Evolutionary conservation across 2,329 filamentous ascomycete species (phyloP), one percentile per base, ranked within the genome.

Genomic region (Xylaria sp.): DNA sequence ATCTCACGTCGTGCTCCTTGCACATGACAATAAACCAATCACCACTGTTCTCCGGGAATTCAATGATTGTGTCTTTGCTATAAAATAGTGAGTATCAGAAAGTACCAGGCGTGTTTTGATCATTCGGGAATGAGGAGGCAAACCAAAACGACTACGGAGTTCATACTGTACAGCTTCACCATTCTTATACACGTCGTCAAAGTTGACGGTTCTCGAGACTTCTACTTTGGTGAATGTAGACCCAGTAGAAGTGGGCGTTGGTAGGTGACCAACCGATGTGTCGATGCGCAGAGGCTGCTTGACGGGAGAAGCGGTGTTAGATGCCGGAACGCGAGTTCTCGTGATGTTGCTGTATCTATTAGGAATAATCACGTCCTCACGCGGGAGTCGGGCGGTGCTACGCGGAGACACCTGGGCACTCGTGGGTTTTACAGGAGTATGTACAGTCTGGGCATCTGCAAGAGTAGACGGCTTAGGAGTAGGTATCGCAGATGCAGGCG

Each of bases 21-120:
- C 76, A 78, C 55, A 71, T 73, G 2, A 76, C 58, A 4, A 78
- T 75, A 56, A 75, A 78, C 64, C 68, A 77, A 3, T 69, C 72
- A 71, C 58, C 67, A 74, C 59, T 75, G 66, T 4, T 71, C 64
- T 11, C 74, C 73, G 46, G 59, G 50, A 9, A 60, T 19, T 65
- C 57, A 10, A 63, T 19, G 44, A 65, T 65, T 1, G 52, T 61
- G 48, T 71, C 65, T 35, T 74, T 74, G 62, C 60, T 63, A 49
- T 34, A 56, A 48, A 37, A 44, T 11, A 48, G 7, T 2, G 18
- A 5, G 35, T 3, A 51, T 62, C 51, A 60, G 54, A 46, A 7
- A 51, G 10, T 2, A 34, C 11, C 51, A 35, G 18, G 47, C 11
- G 37, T 16, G n/a, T 1, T 9, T 5, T 18, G 30, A 37, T 54